Percentiles rank a stretch among this genome's conserved stretches.
phyloP scores from a whole-genome alignment of 2,329 filamentous ascomycete genomes.

The Fusarium coffeatum region DNA sequence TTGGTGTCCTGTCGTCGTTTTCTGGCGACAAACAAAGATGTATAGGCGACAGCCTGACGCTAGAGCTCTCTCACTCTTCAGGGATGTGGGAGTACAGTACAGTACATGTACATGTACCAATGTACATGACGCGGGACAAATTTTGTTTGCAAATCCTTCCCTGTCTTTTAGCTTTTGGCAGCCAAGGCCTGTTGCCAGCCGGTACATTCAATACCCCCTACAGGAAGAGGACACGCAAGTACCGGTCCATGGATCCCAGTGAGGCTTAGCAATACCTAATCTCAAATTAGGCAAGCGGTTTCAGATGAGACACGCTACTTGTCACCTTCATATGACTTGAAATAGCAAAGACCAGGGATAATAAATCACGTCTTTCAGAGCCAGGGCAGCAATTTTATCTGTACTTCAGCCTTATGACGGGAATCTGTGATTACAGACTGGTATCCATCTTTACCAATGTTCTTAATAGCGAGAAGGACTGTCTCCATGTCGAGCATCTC shows the following conservation, averaged over 20 bases:
- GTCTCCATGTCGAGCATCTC: not conserved
- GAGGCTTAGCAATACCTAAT: conserved; percentile 28
- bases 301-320: conserved; percentile 38
- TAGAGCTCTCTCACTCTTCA: conserved; percentile 24
- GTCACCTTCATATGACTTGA: conserved; percentile 18
- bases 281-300: conserved; percentile 30
- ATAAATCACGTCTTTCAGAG: conserved; percentile 14
- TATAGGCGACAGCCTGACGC: conserved; percentile 41
- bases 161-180: conserved; percentile 8
- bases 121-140: conserved; percentile 29
- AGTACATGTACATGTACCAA: conserved; percentile 11
- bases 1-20: conserved; percentile 43
- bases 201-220: conserved; percentile 9
- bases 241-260: conserved; percentile 9
- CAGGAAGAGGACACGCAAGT: conserved; percentile 13
- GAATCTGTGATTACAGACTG: not conserved
- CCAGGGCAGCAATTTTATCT: not conserved
- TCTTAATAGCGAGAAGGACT: not conserved
- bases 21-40: conserved; percentile 42
- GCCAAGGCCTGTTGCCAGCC: conserved; percentile 4
- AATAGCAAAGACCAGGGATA: conserved; percentile 9
- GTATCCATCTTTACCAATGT: not conserved
- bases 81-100: conserved; percentile 25
- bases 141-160: conserved; percentile 30
- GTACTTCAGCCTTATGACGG: conserved; percentile 23